Evolutionary conservation across 192 early-diverging fungal species (phyloP).

Genomic region (Endogone sp.): DNA sequence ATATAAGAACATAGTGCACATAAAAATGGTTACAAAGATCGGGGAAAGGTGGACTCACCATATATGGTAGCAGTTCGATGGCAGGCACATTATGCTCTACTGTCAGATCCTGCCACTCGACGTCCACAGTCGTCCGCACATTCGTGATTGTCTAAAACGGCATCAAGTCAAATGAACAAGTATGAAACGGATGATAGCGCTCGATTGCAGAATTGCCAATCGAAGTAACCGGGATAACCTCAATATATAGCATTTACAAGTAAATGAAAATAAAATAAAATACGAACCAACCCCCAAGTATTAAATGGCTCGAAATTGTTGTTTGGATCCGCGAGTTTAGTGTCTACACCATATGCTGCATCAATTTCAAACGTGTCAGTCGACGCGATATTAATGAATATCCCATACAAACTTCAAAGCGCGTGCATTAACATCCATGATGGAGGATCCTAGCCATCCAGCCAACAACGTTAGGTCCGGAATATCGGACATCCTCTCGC

Average conservation of each 20-base stretch:
- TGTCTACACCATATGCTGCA: background rate
- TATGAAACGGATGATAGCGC: no score
- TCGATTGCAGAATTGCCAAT: no score
- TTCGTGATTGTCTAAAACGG: slow-evolving; percentile 21
- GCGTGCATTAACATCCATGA: no score
- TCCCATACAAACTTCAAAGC: no score
- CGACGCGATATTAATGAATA: no score
- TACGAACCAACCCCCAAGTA: background rate
- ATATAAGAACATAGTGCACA: no score
- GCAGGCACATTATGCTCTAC: slow-evolving; percentile 15
- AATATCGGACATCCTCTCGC: no score
- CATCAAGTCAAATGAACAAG: no score
- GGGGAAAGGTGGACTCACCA: slow-evolving; percentile 7
- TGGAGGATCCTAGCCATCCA: no score
- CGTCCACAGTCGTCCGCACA: slow-evolving; percentile 24
- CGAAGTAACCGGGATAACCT: background rate
- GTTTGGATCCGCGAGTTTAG: background rate
- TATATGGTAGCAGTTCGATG: slow-evolving; percentile 25
- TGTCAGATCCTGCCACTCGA: slow-evolving; percentile 37
- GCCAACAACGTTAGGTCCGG: no score
- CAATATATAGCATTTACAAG: background rate
- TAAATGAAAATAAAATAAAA: background rate
- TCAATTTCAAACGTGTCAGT: no score
- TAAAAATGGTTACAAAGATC: no score
- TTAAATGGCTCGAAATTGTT: background rate